Percentiles rank a stretch among this genome's conserved stretches.
Conservation (phyloP, 2,329 filamentous ascomycete species). For the Didymella segeticola region DNA sequence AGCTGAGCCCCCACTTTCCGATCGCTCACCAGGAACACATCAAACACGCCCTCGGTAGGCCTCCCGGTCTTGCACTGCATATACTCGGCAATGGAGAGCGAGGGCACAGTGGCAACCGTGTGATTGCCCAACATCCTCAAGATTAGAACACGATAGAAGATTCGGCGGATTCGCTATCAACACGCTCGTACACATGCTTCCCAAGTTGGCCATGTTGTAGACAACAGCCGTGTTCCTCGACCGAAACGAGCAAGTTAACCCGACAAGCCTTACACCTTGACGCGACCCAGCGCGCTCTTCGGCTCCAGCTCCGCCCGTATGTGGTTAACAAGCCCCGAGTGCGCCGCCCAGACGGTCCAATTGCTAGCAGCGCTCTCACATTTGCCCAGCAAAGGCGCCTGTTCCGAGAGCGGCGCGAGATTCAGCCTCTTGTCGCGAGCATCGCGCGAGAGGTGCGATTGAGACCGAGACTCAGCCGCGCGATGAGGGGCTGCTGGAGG, state of each 20-base stretch:
- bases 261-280: conserved; percentile 12
- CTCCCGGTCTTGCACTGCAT: background rate
- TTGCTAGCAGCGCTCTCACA: conserved; percentile 14
- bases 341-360: conserved; percentile 14
- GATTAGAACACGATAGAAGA: background rate
- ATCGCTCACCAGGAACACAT: too few relatives aligned
- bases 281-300: conserved; percentile 12
- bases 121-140: background rate
- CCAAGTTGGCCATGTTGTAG: conserved; percentile 4
- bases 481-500: conserved; percentile 36
- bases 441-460: conserved; percentile 25
- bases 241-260: conserved; percentile 30
- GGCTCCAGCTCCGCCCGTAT: conserved; percentile 20
- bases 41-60: too few relatives aligned
- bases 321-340: conserved; percentile 29
- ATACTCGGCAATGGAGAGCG: conserved; percentile 1
- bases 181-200: background rate
- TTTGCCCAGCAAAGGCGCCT: conserved; percentile 3
- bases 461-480: conserved; percentile 29
- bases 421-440: conserved; percentile 37
- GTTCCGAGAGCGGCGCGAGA: conserved; percentile 26
- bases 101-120: background rate
- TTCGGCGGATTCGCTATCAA: background rate
- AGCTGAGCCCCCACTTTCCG: background rate
- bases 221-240: conserved; percentile 13